phyloP scores from a whole-genome alignment of 1,284 basidiomycete genomes.

The Trichosporon sp. region DNA sequence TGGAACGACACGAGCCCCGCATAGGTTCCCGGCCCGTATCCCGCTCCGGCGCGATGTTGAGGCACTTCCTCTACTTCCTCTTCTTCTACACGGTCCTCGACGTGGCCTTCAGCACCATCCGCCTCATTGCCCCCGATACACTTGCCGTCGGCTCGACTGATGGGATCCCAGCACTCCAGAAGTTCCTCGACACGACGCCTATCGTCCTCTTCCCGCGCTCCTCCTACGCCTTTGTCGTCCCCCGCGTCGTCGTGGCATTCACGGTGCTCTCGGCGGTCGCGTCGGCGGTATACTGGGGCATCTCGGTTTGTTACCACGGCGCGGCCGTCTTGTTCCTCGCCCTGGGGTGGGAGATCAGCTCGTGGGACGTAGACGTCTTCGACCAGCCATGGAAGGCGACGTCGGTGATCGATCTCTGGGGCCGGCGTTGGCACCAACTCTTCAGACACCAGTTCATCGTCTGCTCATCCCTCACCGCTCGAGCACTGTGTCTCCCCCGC shows the following conservation, averaged over 20 bases:
- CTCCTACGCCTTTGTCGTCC: constrained; percentile 6
- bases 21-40: constrained; percentile 12
- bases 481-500: constrained; percentile 20
- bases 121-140: constrained; percentile 21
- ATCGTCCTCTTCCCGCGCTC: constrained; percentile 26
- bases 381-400: constrained; percentile 36
- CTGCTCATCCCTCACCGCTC: constrained; percentile 25
- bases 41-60: constrained; percentile 19
- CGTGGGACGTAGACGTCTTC: constrained; percentile 42
- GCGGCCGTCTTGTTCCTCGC: constrained; percentile 24
- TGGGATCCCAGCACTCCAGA: neutral
- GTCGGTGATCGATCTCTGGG: constrained; percentile 45
- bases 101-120: constrained; percentile 27
- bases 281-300: constrained; percentile 26
- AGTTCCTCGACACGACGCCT: constrained; percentile 8
- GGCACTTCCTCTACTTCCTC: constrained; percentile 23
- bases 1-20: constrained; percentile 3
- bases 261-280: constrained; percentile 25
- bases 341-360: constrained; percentile 29
- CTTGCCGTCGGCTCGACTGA: constrained; percentile 15
- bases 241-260: constrained; percentile 18
- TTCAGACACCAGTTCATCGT: constrained; percentile 41
- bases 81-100: constrained; percentile 31
- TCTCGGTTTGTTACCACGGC: constrained; percentile 38
- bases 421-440: constrained; percentile 46